Base-by-base conservation (phyloP, 164 flowering plant species). In the Taxillus chinensis region DNA sequence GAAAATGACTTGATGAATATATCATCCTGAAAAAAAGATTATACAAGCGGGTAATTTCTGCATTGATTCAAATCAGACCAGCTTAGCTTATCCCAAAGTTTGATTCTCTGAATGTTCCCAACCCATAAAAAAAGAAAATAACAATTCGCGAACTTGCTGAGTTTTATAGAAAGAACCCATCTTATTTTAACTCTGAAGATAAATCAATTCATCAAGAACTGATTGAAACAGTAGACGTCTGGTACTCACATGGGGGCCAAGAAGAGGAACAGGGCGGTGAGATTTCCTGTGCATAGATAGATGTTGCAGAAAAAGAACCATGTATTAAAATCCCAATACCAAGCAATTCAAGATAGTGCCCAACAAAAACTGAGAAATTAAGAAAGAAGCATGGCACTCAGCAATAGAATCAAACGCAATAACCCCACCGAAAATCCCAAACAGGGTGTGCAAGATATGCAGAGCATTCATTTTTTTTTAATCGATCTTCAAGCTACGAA, bases 261-360 rank as follows among this genome's bases (percentile, higher is more conserved):
- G 80, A 83, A 86, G 59, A 86, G 82, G 73, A 86, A 83, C 74
- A 86, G 60, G 68, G 79, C 88, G 64, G 80, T 75, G 61, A 78
- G 82, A 75, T 86, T 83, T 68, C 91, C 91, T 83, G 82, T 41
- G 59, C 57, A 62, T 8, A 51, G 53, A 62, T 8, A 51, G 53
- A 62, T 39, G 64, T 17, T 43, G 41, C 45, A 49, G 46, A 66
- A 41, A n/a, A 65, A 42, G 11, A 3, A 13, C 39, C 13, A 63
- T 62, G 51, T 17, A 43, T 37, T 13, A 9, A 53, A 9, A 12
- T 7, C 57, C 41, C 5, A 48, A 56, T 12, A 8, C 50, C 10
- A 17, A 2, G 15, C 39, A 40, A 39, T 27, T 27, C 51, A 48
- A 27, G 27, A 27, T 2, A 27, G 27, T 27, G 27, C 27, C 27